Percentiles rank a stretch among this genome's conserved stretches.
These are phyloP conservation scores for Chalciporus chontae DNA, from an alignment of 768 basidiomycete genomes.

Conservation along the genomic window DNA sequence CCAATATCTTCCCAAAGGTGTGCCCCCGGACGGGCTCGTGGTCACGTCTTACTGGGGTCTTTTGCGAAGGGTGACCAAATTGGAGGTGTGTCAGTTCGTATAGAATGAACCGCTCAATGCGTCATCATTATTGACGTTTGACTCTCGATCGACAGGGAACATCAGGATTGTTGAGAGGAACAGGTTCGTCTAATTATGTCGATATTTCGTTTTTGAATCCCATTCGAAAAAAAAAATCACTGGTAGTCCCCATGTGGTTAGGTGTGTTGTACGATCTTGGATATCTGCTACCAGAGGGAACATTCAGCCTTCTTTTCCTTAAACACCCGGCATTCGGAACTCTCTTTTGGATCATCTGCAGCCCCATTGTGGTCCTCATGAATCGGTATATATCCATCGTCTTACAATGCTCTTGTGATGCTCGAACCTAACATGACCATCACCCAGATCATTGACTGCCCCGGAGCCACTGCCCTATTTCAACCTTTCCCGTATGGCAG, in stretches of 20 bases:
- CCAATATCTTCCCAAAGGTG: background rate
- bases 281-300: no score
- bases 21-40: slow-evolving; percentile 54
- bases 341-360: background rate
- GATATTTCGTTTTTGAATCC: background rate
- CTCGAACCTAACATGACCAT: slow-evolving; percentile 54
- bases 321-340: no score
- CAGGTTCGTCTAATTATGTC: background rate
- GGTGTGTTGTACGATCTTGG: background rate
- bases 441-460: slow-evolving; percentile 65
- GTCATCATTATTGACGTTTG: no score
- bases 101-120: no score
- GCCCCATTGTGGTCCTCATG: background rate
- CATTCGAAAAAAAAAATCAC: background rate
- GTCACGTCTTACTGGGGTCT: slow-evolving; percentile 66
- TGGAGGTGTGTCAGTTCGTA: slow-evolving; percentile 49
- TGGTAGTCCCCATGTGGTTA: background rate
- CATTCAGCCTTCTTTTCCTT: no score
- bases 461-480: slow-evolving; percentile 64
- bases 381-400: slow-evolving; percentile 35
- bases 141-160: background rate
- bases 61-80: slow-evolving; percentile 55
- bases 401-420: slow-evolving; percentile 39
- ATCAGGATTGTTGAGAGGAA: background rate
- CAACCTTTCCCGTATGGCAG: slow-evolving; percentile 47